phyloP scores from a whole-genome alignment of 2,329 filamentous ascomycete genomes.

The Rutstroemia sp. region DNA sequence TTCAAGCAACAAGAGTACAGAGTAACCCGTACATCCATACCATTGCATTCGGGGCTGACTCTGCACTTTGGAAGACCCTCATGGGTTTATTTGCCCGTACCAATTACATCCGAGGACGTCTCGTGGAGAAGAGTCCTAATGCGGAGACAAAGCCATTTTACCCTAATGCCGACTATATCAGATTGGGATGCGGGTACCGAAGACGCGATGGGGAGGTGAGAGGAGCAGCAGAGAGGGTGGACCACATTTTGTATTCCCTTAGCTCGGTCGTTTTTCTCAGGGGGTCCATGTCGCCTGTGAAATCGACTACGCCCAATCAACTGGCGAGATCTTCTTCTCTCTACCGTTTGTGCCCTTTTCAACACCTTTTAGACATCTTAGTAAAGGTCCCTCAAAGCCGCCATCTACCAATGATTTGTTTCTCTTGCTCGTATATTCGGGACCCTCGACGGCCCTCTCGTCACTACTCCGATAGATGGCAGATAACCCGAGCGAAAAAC shows the following conservation, averaged over 20 bases:
- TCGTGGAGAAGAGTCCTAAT: background rate
- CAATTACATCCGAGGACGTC: background rate
- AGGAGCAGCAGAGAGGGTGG: background rate
- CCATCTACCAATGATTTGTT: too few species aligned
- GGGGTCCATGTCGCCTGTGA: too few species aligned
- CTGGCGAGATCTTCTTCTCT: too few species aligned
- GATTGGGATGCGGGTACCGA: background rate
- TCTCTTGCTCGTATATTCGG: background rate
- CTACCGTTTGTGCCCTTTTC: too few species aligned
- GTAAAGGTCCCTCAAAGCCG: too few species aligned
- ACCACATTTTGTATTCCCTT: too few species aligned
- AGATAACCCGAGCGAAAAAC: background rate
- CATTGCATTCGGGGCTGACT: background rate
- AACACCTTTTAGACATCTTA: too few species aligned
- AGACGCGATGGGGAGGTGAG: background rate
- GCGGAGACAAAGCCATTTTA: background rate
- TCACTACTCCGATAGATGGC: background rate
- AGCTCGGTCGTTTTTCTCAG: too few species aligned
- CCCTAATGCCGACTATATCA: background rate
- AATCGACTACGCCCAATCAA: too few species aligned
- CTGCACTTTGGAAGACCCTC: background rate
- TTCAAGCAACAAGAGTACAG: too few species aligned
- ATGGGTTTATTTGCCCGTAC: background rate
- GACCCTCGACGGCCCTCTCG: background rate
- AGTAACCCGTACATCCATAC: background rate